These are phyloP conservation scores for Lecanosticta acicola DNA, from an alignment of 2,329 filamentous ascomycete genomes.

Conservation along the genomic window DNA sequence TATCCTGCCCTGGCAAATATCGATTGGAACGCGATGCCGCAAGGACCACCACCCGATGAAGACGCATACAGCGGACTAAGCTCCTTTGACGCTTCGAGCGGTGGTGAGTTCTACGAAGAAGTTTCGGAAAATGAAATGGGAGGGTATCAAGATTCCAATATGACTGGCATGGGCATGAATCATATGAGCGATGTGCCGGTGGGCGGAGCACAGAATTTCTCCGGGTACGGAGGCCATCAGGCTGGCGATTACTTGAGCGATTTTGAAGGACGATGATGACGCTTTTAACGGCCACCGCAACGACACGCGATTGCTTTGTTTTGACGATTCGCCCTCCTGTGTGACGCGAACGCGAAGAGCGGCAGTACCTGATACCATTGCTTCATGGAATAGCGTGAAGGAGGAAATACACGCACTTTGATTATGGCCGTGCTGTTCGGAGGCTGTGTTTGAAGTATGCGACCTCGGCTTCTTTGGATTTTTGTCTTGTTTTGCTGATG, in stretches of 20 bases:
- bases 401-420: neutral
- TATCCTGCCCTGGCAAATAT: conserved; percentile 89
- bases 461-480: neutral
- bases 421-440: no score
- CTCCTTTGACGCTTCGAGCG: conserved; percentile 72
- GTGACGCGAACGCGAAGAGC: no score
- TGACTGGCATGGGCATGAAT: conserved; percentile 22
- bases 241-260: conserved; percentile 29
- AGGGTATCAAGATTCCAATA: conserved; percentile 18
- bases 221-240: conserved; percentile 12
- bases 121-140: conserved; percentile 50
- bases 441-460: neutral
- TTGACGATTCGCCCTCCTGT: no score
- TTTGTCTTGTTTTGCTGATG: neutral
- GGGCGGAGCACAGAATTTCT: conserved; percentile 15
- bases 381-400: no score
- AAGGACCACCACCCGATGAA: conserved; percentile 38
- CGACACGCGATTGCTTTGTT: neutral
- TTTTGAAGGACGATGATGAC: conserved; percentile 31
- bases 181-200: conserved; percentile 17
- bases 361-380: no score
- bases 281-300: neutral
- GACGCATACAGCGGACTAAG: conserved; percentile 64
- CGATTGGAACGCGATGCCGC: conserved; percentile 73
- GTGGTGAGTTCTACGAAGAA: conserved; percentile 65